Evolutionary conservation across 225 moss, liverwort and hornwort species (phyloP).

Genomic region (Marchantia polymorpha): DNA sequence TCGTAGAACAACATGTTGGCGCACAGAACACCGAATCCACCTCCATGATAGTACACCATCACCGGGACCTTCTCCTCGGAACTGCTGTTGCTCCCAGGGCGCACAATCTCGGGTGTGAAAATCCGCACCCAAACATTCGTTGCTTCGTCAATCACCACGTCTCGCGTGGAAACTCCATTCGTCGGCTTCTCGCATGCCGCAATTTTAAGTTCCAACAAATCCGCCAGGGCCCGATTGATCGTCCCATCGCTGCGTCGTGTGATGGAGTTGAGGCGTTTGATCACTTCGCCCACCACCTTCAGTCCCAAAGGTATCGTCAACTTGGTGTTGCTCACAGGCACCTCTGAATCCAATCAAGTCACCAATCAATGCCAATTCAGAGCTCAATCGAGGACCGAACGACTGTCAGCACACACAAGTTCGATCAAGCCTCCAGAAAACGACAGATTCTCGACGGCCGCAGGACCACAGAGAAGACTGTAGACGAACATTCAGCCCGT

Average conservation of each 20-base stretch:
- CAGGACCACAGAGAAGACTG: not conserved
- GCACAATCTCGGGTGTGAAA: slow-evolving; percentile 43
- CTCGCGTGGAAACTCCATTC: slow-evolving; percentile 60
- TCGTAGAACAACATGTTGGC: slow-evolving; percentile 51
- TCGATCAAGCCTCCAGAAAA: not conserved
- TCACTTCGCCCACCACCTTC: slow-evolving; percentile 14
- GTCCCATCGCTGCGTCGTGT: slow-evolving; percentile 40
- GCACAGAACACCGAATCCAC: slow-evolving; percentile 69
- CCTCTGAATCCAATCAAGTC: slow-evolving; percentile 10
- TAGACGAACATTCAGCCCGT: not conserved
- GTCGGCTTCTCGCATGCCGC: slow-evolving; percentile 40
- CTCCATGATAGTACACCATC: slow-evolving; percentile 76
- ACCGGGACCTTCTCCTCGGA: slow-evolving; percentile 57
- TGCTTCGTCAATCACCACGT: slow-evolving; percentile 53
- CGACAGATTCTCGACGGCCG: too few species aligned
- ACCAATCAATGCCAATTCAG: not conserved
- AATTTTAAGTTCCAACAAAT: slow-evolving; percentile 34
- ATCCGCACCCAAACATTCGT: slow-evolving; percentile 69
- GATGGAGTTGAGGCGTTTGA: slow-evolving; percentile 28
- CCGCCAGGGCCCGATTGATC: slow-evolving; percentile 31
- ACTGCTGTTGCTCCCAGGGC: slow-evolving; percentile 4
- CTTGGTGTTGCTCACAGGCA: slow-evolving; percentile 18
- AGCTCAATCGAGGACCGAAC: not conserved
- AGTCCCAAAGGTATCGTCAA: slow-evolving; percentile 29
- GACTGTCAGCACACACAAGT: not conserved